Conservation (phyloP, 176 grass and related monocot species). For the Oryza glaberrima region DNA sequence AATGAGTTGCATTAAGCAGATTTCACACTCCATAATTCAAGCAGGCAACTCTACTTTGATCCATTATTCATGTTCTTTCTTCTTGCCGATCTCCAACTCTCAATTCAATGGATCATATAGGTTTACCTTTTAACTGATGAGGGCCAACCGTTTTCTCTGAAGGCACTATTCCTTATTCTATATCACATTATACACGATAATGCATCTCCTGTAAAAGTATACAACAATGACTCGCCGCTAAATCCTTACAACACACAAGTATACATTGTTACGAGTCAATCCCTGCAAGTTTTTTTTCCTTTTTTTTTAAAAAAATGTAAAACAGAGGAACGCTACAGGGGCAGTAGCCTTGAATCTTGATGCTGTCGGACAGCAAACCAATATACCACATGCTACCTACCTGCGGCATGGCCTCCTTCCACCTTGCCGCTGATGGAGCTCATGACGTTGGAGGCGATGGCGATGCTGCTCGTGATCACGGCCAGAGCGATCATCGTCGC, state of each 20-base stretch:
- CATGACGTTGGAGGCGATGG: constrained; percentile 80
- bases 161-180: no score
- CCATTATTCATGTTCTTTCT: no score
- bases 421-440: constrained; percentile 41
- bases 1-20: no score
- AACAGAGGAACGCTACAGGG: background rate
- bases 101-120: no score
- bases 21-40: no score
- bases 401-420: background rate
- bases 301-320: background rate
- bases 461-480: constrained; percentile 76
- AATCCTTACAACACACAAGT: constrained; percentile 2
- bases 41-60: no score
- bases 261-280: background rate
- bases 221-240: constrained; percentile 16
- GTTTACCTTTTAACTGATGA: no score
- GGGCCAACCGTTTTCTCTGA: no score
- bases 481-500: constrained; percentile 75
- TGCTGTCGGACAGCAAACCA: background rate
- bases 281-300: background rate
- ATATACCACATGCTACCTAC: constrained; percentile 7
- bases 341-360: background rate
- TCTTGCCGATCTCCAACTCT: no score
- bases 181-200: background rate
- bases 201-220: background rate